A percentile compares a stretch with the other conserved stretches of the same genome.
Evolutionary conservation across 176 grass and related monocot genomes (phyloP).

Genomic region (Paspalum vaginatum): DNA sequence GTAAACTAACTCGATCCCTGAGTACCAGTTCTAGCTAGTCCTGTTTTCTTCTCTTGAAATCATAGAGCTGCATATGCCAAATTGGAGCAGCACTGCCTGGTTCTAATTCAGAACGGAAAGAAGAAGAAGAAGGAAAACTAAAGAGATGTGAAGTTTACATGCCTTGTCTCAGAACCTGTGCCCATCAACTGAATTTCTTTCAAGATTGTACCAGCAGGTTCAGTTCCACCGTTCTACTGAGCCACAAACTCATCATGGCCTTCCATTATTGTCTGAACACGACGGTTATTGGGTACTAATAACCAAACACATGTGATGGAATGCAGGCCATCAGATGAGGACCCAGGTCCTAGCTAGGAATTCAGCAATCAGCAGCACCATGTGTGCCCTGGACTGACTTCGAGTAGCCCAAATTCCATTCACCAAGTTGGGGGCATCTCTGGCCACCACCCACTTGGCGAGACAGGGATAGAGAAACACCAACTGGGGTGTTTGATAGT

Average conservation of each 20-base stretch:
- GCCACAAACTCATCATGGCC: conserved; percentile 10
- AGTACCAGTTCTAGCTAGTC: background rate
- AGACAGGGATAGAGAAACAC: background rate
- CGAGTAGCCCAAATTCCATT: background rate
- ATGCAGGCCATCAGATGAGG: conserved; percentile 8
- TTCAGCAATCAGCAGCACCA: no score
- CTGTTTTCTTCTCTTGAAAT: background rate
- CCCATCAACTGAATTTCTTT: background rate
- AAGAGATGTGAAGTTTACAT: background rate
- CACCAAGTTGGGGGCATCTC: conserved; percentile 17
- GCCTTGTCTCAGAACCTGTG: conserved; percentile 1
- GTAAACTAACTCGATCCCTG: background rate
- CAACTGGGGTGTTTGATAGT: background rate
- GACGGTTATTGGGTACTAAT: background rate
- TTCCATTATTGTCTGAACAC: background rate
- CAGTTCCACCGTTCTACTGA: background rate
- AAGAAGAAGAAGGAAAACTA: no score
- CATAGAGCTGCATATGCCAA: background rate
- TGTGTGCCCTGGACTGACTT: no score
- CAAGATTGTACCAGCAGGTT: background rate
- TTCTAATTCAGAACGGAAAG: conserved; percentile 3
- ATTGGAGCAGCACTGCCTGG: conserved; percentile 10
- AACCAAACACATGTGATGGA: conserved; percentile 22
- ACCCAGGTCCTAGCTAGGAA: conserved; percentile 18
- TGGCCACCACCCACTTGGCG: conserved; percentile 25